Conservation (phyloP, 257 asterid genomes). For the Anisodus tanguticus region DNA sequence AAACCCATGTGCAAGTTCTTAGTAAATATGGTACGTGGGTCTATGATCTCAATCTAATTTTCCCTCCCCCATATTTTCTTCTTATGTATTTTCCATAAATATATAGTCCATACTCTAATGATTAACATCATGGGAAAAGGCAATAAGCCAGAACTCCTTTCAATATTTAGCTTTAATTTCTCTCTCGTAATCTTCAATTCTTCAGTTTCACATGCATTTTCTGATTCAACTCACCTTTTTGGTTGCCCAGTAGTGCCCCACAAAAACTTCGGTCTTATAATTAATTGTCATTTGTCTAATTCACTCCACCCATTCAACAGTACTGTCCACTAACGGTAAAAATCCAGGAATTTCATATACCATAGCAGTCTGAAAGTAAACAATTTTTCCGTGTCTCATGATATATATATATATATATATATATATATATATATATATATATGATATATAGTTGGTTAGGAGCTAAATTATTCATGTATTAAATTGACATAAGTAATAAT, state of each 20-base stretch:
- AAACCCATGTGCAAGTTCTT: too few relatives aligned
- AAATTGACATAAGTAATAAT: too few relatives aligned
- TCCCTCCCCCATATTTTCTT: too few relatives aligned
- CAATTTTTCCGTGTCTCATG: not conserved
- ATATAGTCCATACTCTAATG: too few relatives aligned
- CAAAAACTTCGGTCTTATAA: not conserved
- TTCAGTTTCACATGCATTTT: conserved; percentile 20
- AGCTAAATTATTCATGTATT: too few relatives aligned
- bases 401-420: too few relatives aligned
- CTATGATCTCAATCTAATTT: too few relatives aligned
- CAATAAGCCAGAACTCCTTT: not conserved
- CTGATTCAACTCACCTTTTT: not conserved
- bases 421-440: too few relatives aligned
- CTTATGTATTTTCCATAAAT: too few relatives aligned
- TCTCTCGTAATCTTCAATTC: not conserved
- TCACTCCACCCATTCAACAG: not conserved
- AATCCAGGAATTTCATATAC: not conserved
- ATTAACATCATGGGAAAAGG: not conserved
- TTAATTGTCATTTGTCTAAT: conserved; percentile 3
- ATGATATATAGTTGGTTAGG: too few relatives aligned
- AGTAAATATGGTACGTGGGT: too few relatives aligned
- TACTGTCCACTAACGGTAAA: not conserved
- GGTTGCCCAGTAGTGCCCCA: not conserved
- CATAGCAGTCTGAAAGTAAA: not conserved
- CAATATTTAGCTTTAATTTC: not conserved